These are phyloP conservation scores for Prunus mume DNA, from an alignment of 306 rosid genomes.

Conservation along the genomic window DNA sequence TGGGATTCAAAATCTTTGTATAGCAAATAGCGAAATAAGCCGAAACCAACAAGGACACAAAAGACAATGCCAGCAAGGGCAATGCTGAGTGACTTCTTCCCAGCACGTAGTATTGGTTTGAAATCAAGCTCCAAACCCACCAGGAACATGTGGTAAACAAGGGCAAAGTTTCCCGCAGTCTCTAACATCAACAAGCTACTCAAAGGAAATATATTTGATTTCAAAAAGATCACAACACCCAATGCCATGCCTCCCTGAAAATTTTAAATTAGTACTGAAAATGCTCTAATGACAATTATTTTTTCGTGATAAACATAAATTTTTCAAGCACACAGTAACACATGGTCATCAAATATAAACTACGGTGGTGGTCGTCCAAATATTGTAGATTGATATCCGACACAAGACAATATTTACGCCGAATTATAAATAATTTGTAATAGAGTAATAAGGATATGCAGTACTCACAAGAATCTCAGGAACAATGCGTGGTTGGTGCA, in stretches of 20 bases:
- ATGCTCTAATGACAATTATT: too few species aligned
- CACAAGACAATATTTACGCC: too few species aligned
- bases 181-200: too few species aligned
- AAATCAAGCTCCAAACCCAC: constrained; percentile 45
- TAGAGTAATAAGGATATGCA: neutral
- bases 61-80: constrained; percentile 31
- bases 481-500: constrained; percentile 37
- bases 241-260: too few species aligned
- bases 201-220: too few species aligned
- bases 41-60: constrained; percentile 30
- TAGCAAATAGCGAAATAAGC: constrained; percentile 14
- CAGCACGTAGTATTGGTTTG: constrained; percentile 23
- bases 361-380: too few species aligned
- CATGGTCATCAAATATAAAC: too few species aligned
- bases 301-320: too few species aligned
- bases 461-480: constrained; percentile 33
- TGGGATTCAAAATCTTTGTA: neutral
- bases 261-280: too few species aligned
- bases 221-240: too few species aligned
- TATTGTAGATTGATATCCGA: too few species aligned
- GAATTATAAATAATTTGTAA: neutral
- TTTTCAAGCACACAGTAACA: too few species aligned
- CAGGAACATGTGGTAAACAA: constrained; percentile 40
- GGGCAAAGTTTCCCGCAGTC: constrained; percentile 14
- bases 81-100: constrained; percentile 32